Percentiles rank a stretch among this genome's conserved stretches.
Evolutionary conservation across 352 stramenopile species (phyloP).

Genomic region (Phytophthora crassamura): DNA sequence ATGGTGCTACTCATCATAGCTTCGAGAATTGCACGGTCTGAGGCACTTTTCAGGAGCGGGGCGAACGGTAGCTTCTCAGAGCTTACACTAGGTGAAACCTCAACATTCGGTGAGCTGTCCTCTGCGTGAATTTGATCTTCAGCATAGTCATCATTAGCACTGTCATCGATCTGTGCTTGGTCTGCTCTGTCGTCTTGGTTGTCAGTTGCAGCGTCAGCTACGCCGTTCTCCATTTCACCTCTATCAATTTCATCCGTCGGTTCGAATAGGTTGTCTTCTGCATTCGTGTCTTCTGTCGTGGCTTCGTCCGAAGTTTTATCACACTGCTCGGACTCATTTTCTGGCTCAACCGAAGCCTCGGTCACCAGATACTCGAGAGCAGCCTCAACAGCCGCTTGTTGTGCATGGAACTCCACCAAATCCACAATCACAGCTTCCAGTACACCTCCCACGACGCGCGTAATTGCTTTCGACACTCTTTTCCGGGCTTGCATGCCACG

Average conservation of each 20-base stretch:
- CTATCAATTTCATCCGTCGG: neutral
- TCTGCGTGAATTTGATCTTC: neutral
- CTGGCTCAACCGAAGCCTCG: neutral
- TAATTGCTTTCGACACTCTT: constrained; percentile 13
- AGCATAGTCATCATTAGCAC: neutral
- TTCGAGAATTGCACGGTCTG: constrained; percentile 31
- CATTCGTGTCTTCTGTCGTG: neutral
- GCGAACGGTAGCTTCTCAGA: neutral
- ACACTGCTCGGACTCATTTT: neutral
- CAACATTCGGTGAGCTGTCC: neutral
- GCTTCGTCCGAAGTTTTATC: neutral
- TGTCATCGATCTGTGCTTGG: neutral
- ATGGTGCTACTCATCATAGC: constrained; percentile 36
- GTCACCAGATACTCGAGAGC: constrained; percentile 10
- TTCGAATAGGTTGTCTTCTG: neutral
- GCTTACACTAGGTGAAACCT: neutral
- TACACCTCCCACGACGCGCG: neutral
- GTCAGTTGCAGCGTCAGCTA: neutral
- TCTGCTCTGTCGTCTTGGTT: neutral
- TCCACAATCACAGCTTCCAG: constrained; percentile 13
- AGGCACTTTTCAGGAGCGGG: constrained; percentile 28
- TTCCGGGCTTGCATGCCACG: constrained; percentile 35
- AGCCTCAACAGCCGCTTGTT: constrained; percentile 5
- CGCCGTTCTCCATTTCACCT: neutral
- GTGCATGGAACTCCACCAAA: neutral